Percentiles rank a stretch among this genome's conserved stretches.
phyloP scores from a whole-genome alignment of 1,284 basidiomycete genomes.

The Inonotus obliquus region DNA sequence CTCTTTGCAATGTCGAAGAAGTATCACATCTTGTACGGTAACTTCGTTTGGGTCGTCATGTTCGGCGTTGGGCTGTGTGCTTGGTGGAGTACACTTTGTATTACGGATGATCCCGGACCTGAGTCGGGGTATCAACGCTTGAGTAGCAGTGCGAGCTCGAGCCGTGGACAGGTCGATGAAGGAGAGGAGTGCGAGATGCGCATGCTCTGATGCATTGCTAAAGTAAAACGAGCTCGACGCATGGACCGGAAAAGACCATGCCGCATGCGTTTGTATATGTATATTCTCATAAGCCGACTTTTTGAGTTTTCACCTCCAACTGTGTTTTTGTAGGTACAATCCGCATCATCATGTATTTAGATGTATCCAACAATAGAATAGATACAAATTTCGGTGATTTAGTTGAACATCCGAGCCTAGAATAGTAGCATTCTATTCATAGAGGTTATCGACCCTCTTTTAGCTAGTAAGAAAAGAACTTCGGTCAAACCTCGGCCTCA shows the following conservation, averaged over 20 bases:
- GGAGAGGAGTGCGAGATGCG: constrained; percentile 17
- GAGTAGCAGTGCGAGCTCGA: background rate
- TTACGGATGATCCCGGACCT: constrained; percentile 4
- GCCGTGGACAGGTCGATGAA: background rate
- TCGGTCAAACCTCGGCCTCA: background rate
- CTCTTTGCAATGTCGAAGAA: constrained; percentile 18
- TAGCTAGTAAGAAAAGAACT: background rate
- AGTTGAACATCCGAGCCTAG: background rate
- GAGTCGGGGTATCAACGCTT: background rate
- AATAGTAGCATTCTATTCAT: too few species aligned
- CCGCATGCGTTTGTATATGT: background rate
- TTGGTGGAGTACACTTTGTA: constrained; percentile 18
- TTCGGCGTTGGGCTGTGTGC: constrained; percentile 13
- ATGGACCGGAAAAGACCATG: background rate
- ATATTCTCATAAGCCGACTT: too few species aligned
- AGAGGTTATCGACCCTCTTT: background rate
- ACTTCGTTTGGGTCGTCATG: constrained; percentile 19
- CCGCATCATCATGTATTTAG: background rate
- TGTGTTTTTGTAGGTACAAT: background rate
- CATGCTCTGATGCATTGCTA: constrained; percentile 1
- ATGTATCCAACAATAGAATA: background rate
- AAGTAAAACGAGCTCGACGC: background rate
- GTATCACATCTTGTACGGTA: constrained; percentile 12
- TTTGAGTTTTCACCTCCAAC: background rate
- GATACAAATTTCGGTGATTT: background rate